These are phyloP conservation scores for Bipolaris gigantea DNA, from an alignment of 2,329 filamentous ascomycete species.

Conservation along the genomic window DNA sequence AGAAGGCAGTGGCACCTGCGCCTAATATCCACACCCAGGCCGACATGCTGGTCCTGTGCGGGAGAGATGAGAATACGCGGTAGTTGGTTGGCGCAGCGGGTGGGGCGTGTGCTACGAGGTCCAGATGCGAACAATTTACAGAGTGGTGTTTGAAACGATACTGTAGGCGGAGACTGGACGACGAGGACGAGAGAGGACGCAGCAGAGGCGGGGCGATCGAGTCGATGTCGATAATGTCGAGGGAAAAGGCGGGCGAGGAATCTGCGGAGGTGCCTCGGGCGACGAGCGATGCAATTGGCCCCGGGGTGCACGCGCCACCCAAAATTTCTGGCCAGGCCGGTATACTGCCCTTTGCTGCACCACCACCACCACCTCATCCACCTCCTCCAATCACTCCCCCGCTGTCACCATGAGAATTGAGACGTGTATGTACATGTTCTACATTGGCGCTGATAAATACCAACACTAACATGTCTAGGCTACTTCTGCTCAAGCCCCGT, in stretches of 20 bases:
- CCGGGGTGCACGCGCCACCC: slow-evolving; percentile 11
- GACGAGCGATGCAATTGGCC: slow-evolving; percentile 17
- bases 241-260: slow-evolving; percentile 9
- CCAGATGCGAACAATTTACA: neutral
- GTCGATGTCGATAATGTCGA: slow-evolving; percentile 1
- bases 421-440: slow-evolving; percentile 2
- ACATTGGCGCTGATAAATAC: neutral
- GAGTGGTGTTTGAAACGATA: neutral
- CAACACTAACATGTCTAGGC: slow-evolving; percentile 8
- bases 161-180: neutral
- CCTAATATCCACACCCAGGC: slow-evolving; percentile 62
- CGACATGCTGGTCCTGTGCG: slow-evolving; percentile 54
- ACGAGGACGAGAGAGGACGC: neutral
- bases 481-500: slow-evolving; percentile 70
- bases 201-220: too few relatives aligned
- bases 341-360: neutral
- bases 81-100: too few relatives aligned
- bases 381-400: slow-evolving; percentile 6
- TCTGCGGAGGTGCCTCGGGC: slow-evolving; percentile 30
- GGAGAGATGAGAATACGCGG: neutral
- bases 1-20: slow-evolving; percentile 66
- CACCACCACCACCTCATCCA: slow-evolving; percentile 10
- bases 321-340: slow-evolving; percentile 16
- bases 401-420: slow-evolving; percentile 41
- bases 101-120: neutral